Base-by-base conservation (phyloP, 2,329 filamentous ascomycete genomes). In the Paraphaeosphaeria sporulosa region DNA sequence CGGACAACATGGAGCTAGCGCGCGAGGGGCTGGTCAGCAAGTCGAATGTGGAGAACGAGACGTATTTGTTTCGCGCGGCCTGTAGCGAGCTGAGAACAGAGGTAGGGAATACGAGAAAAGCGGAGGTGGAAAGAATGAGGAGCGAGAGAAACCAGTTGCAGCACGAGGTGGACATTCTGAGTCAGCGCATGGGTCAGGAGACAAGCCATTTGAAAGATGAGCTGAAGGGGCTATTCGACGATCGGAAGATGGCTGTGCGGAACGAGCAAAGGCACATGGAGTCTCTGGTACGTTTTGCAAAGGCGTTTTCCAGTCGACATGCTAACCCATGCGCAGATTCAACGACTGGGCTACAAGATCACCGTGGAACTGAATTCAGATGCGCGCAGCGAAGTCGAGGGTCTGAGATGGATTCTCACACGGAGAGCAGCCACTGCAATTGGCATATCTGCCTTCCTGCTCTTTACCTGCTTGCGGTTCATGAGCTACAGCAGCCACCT, bases 331-430 rank as follows among this genome's bases (percentile, higher is more conserved):
- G 23, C 25, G 13, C 71, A 92, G 85, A 94, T 97, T 64, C 94
- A 97, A 83, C 91, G 97, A 81, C 85, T 98, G 68, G 96, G 94
- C 79, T 97, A 98, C 80, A 95, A 96, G 76, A 98, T 99, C 77
- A 96, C 92, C 23, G 93, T 97, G 34, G 85, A 87, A 43, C 85
- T 99, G 46, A 96, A 93, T 76, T 95, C 92, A 63, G 95, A 98
- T 77, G 89, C 91, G 50, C 94, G 94, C 76, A 94, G 91, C 4
- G 92, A 97, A 70, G 94, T 98, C 51, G 95, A 99, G 77, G 91
- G 90, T 1, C 82, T 99, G 51, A 85, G 95, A 61, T 98, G 95
- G 95, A 89, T 97, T 44, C 79, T 90, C 59, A 90, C 88, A 10
- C 79, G 88, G 48, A 80, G 88, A n/a, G 87, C 87, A 1, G 87